Conservation (phyloP, 2,329 filamentous ascomycete species). For the Aspergillus niger region DNA sequence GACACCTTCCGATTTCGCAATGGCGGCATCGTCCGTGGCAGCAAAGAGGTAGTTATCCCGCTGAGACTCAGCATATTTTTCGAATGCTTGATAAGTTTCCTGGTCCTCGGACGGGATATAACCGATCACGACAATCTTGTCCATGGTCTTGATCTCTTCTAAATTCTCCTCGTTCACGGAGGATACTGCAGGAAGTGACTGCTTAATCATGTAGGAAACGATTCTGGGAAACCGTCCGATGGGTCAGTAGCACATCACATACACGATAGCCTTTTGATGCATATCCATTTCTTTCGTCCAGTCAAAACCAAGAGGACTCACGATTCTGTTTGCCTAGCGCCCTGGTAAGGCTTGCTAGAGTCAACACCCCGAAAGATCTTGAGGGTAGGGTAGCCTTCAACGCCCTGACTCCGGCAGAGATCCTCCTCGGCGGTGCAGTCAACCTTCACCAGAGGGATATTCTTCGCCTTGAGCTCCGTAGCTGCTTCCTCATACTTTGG, state of each 20-base stretch:
- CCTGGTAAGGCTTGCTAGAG: conserved; percentile 78
- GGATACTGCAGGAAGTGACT: conserved; percentile 90
- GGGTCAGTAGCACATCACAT: conserved; percentile 24
- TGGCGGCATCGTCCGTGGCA: conserved; percentile 75
- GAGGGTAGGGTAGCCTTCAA: conserved; percentile 97
- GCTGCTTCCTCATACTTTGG: conserved; percentile 55
- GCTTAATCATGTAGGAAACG: conserved; percentile 94
- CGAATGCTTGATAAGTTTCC: conserved; percentile 83
- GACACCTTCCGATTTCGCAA: conserved; percentile 89
- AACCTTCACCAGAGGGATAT: conserved; percentile 52
- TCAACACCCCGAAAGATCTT: conserved; percentile 97
- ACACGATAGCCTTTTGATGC: not conserved
- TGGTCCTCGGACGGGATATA: conserved; percentile 82
- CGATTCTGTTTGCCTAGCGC: conserved; percentile 82
- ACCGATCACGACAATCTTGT: conserved; percentile 92
- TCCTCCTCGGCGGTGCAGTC: conserved; percentile 95
- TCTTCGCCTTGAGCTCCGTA: conserved; percentile 51
- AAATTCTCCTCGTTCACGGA: conserved; percentile 76
- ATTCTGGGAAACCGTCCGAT: conserved; percentile 47
- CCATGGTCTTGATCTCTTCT: conserved; percentile 95
- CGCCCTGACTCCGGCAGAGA: conserved; percentile 84
- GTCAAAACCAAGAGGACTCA: conserved; percentile 39
- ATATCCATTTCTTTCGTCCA: not conserved
- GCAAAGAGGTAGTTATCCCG: conserved; percentile 94
- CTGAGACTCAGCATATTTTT: conserved; percentile 68